Evolutionary conservation across 805 yeast genomes (phyloP).

Genomic region (Tanozyma kutaoensis): DNA sequence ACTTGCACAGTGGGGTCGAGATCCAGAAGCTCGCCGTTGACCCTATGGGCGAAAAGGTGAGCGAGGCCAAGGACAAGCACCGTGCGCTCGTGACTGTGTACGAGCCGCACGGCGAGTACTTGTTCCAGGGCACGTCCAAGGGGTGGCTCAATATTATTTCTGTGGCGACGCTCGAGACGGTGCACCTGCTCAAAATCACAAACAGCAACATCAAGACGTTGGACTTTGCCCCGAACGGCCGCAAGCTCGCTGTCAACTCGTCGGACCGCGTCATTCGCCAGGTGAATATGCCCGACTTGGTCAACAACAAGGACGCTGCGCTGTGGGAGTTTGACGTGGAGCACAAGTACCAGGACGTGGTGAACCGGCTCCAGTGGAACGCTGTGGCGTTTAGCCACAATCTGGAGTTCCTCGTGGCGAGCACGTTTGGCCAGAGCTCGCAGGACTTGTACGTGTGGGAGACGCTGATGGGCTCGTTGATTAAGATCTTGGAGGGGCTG

Average conservation of each 20-base stretch:
- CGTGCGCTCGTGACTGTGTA: slow-evolving; percentile 38
- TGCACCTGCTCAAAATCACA: slow-evolving; percentile 44
- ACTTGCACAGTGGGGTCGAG: slow-evolving; percentile 11
- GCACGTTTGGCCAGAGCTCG: slow-evolving; percentile 70
- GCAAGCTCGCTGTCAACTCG: slow-evolving; percentile 59
- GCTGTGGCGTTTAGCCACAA: slow-evolving; percentile 60
- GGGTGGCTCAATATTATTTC: slow-evolving; percentile 55
- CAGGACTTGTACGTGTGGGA: slow-evolving; percentile 93
- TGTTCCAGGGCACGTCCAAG: slow-evolving; percentile 68
- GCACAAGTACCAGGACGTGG: slow-evolving; percentile 82
- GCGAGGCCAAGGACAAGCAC: slow-evolving; percentile 14
- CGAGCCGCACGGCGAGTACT: slow-evolving; percentile 38
- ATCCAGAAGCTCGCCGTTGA: slow-evolving; percentile 8
- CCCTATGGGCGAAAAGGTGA: slow-evolving; percentile 5
- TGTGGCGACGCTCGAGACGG: slow-evolving; percentile 14
- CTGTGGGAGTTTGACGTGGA: slow-evolving; percentile 49
- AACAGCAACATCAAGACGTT: slow-evolving; percentile 61
- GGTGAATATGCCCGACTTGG: slow-evolving; percentile 31
- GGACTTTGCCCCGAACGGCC: slow-evolving; percentile 41
- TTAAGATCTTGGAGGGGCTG: slow-evolving; percentile 83
- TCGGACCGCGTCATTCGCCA: slow-evolving; percentile 69
- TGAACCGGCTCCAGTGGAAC: slow-evolving; percentile 83
- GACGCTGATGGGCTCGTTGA: slow-evolving; percentile 73
- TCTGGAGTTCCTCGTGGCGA: slow-evolving; percentile 76
- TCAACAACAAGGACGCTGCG: slow-evolving; percentile 15